Base-by-base conservation (phyloP, 208 protist genomes). In the Angomonas deanei region DNA sequence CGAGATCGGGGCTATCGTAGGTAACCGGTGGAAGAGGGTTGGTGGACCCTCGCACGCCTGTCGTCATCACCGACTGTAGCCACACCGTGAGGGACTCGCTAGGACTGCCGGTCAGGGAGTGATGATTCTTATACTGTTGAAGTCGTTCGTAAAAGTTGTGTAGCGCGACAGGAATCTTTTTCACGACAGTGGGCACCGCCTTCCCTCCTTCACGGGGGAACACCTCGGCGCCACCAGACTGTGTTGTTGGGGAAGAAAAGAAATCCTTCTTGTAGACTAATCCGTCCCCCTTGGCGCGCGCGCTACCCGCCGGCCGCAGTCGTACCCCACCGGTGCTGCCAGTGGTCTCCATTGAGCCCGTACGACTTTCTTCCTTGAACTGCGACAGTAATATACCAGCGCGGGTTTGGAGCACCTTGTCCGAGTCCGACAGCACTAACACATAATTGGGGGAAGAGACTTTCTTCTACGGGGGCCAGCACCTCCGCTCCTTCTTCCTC, bases 361-460 rank as follows among this genome's bases (percentile, higher is more conserved):
- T 42, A 8, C 15, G 36, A 8, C 11, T 15, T 15, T 42, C 4
- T 11, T 5, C 34, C 33, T 49, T 62, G 24, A 70, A 30, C 26
- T 36, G 23, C 8, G 66, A 57, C 31, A 67, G 46, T 15, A 79
- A 38, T 3, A 69, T 68, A 24, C 71, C 61, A 10, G 74, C 70
- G 36, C 72, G 67, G 38, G 80, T 47, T 64, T 71, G 72, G 54
- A 90, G 62, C 71, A 71, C 38, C 50, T 62, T 62, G 1, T 72
- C 48, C 48, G 62, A 62, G 27, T 74, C 62, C 27, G 75, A 61
- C 15, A 94, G 60, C 1, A 64, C 48, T 10, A 94, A 53, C 11
- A 94, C 82, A 32, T 85, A 75, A 28, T 88, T 72, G n/a, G 15
- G 86, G 80, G 30, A 90, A 94, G 21, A 88, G 57, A 0, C 26